Evolutionary conservation across 2,329 filamentous ascomycete genomes (phyloP).

Genomic region (Pyricularia pennisetigena): DNA sequence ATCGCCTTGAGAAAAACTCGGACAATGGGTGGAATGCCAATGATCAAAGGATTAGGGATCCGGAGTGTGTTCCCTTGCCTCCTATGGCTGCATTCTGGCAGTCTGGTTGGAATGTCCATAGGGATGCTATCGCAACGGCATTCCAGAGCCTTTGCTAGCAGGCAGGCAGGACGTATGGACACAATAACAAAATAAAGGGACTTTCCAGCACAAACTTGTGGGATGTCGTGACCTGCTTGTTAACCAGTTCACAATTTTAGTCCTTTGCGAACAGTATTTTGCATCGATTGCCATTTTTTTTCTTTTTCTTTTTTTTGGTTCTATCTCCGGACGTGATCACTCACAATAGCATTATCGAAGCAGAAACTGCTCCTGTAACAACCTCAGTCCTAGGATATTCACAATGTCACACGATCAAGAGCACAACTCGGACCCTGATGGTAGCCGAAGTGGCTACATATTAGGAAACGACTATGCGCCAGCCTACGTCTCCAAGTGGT

Average conservation of each 20-base stretch:
- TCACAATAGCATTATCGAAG: background rate
- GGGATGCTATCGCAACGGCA: background rate
- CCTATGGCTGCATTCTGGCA: background rate
- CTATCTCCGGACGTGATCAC: background rate
- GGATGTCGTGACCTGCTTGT: background rate
- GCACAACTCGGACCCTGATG: constrained; percentile 10
- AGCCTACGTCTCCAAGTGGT: constrained; percentile 29
- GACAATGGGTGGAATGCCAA: background rate
- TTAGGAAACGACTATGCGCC: constrained; percentile 28
- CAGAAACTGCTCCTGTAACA: background rate
- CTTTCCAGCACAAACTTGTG: background rate
- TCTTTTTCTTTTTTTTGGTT: background rate
- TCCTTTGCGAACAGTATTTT: background rate
- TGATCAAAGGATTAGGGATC: background rate
- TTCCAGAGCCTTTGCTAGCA: background rate
- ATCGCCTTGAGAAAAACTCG: background rate
- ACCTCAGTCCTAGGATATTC: background rate
- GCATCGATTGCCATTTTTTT: background rate
- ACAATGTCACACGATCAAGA: constrained; percentile 11
- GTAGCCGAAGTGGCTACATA: constrained; percentile 14
- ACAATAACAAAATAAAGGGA: background rate
- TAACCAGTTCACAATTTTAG: background rate
- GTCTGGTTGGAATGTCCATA: background rate
- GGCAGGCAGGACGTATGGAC: background rate
- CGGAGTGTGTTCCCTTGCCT: background rate